These are phyloP conservation scores for Geosmithia morbida DNA, from an alignment of 2,329 filamentous ascomycete genomes.

Conservation along the genomic window DNA sequence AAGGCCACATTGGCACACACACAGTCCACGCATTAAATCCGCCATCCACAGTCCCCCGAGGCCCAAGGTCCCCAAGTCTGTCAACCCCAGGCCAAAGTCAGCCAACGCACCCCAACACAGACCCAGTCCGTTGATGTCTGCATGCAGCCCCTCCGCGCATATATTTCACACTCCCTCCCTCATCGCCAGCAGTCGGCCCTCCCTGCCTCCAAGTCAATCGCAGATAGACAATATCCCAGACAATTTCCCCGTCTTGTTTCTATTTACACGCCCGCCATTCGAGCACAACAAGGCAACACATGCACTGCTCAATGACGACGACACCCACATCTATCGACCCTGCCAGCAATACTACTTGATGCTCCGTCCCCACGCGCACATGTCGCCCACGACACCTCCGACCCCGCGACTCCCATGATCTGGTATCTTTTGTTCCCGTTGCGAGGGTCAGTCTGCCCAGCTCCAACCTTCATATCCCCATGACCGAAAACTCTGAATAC, in stretches of 20 bases:
- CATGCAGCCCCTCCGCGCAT: not conserved
- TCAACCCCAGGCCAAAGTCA: not conserved
- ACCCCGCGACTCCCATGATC: constrained; percentile 34
- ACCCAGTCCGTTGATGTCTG: not conserved
- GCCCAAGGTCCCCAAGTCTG: not conserved
- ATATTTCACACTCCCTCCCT: not conserved
- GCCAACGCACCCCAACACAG: no score
- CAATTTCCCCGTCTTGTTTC: not conserved
- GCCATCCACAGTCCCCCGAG: not conserved
- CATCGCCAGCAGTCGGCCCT: not conserved
- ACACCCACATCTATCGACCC: not conserved
- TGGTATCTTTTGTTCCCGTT: constrained; percentile 68
- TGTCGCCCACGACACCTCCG: not conserved
- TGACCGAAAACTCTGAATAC: not conserved
- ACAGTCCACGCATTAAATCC: not conserved
- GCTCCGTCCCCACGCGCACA: not conserved
- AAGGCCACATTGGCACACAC: not conserved
- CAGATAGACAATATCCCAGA: not conserved
- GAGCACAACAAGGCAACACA: not conserved
- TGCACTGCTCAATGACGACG: not conserved
- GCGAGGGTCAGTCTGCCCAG: constrained; percentile 47
- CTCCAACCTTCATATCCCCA: not conserved
- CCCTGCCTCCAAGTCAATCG: not conserved
- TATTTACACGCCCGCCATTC: no score
- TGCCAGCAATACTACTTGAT: not conserved